Evolutionary conservation across 495 filamentous ascomycete species (phyloP).

Genomic region (Entonaema liquescens): DNA sequence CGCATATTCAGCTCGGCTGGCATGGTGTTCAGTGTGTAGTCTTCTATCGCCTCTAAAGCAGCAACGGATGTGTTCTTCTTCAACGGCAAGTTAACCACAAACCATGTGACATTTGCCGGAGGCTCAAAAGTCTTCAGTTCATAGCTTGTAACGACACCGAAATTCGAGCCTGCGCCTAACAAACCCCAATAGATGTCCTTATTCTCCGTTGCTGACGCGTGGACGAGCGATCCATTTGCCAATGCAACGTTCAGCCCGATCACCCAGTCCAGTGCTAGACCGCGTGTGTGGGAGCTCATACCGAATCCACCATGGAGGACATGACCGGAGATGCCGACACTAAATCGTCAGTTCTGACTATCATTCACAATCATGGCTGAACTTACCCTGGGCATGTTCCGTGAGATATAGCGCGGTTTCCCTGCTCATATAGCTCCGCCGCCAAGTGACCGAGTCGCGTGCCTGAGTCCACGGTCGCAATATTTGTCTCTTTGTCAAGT

Average conservation of each 20-base stretch:
- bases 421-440: conserved; percentile 49
- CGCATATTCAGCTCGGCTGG: conserved; percentile 57
- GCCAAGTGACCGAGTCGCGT: conserved; percentile 54
- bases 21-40: conserved; percentile 50
- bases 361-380: background rate
- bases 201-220: conserved; percentile 52
- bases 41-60: conserved; percentile 50
- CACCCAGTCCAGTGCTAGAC: conserved; percentile 57
- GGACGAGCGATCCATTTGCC: conserved; percentile 53
- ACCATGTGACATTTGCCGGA: conserved; percentile 53
- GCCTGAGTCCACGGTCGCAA: conserved; percentile 53
- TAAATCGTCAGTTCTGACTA: conserved; percentile 30
- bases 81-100: conserved; percentile 50
- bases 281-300: conserved; percentile 56
- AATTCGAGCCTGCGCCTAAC: conserved; percentile 53
- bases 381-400: conserved; percentile 58
- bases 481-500: conserved; percentile 49
- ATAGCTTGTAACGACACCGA: conserved; percentile 54
- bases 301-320: conserved; percentile 57
- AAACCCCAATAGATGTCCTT: conserved; percentile 57
- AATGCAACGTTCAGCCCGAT: conserved; percentile 52
- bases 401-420: conserved; percentile 54
- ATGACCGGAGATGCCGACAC: conserved; percentile 56
- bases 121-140: conserved; percentile 56
- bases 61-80: conserved; percentile 48